Evolutionary conservation across 2,329 filamentous ascomycete species (phyloP).

Genomic region (Fusarium oxysporum): DNA sequence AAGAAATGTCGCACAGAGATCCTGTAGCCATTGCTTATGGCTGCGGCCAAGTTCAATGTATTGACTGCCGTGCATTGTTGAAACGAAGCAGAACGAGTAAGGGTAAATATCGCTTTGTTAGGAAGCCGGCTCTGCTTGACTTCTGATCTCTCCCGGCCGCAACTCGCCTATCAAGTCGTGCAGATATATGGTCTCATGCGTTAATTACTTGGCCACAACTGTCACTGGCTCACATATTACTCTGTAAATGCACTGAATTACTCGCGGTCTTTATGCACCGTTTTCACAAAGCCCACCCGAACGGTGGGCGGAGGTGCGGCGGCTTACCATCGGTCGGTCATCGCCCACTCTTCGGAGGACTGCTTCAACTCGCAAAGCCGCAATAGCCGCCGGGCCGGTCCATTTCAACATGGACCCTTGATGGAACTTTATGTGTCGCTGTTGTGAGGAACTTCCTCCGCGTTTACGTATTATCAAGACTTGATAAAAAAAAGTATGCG

Average conservation of each 20-base stretch:
- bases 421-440: conserved; percentile 19
- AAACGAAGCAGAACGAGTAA: conserved; percentile 11
- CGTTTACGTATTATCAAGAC: background rate
- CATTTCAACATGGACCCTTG: conserved; percentile 30
- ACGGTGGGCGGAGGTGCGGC: conserved; percentile 21
- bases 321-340: conserved; percentile 40
- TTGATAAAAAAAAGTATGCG: background rate
- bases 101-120: background rate
- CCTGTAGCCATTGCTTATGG: conserved; percentile 5
- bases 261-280: conserved; percentile 16
- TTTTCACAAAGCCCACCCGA: conserved; percentile 24
- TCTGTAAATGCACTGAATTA: background rate
- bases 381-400: conserved; percentile 48
- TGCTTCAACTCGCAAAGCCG: conserved; percentile 38
- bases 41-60: conserved; percentile 6
- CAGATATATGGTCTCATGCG: background rate
- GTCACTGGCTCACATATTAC: background rate
- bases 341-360: conserved; percentile 32
- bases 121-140: background rate
- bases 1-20: conserved; percentile 8
- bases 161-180: background rate
- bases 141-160: background rate
- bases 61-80: conserved; percentile 6
- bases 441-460: background rate
- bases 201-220: background rate